Conservation (phyloP, 108 stramenopile genomes). For the Fistulifera pelliculosa region DNA sequence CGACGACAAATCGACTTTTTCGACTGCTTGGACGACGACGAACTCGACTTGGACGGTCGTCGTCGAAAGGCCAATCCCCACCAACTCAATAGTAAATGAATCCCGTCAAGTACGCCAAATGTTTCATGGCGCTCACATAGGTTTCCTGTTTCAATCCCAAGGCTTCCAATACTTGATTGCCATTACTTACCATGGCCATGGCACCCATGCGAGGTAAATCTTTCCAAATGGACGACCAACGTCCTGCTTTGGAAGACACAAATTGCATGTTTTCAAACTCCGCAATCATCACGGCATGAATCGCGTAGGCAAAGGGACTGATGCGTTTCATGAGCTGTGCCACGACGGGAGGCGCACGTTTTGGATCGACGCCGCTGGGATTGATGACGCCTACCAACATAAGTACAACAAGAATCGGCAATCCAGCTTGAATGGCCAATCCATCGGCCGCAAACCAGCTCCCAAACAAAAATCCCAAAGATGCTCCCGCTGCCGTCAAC, state of each 20-base stretch:
- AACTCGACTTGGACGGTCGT: too few relatives aligned
- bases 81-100: conserved; percentile 6
- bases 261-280: conserved; percentile 76
- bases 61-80: conserved; percentile 1
- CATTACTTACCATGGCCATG: conserved; percentile 70
- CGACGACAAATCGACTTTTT: too few relatives aligned
- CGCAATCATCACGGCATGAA: conserved; percentile 62
- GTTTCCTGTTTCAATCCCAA: conserved; percentile 37
- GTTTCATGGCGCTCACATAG: conserved; percentile 2
- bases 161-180: conserved; percentile 68
- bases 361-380: conserved; percentile 60
- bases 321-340: conserved; percentile 37
- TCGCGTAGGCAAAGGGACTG: conserved; percentile 70
- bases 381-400: conserved; percentile 66
- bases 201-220: conserved; percentile 74
- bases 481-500: conserved; percentile 65
- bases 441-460: conserved; percentile 44
- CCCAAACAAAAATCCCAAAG: conserved; percentile 77
- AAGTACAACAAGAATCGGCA: conserved; percentile 60
- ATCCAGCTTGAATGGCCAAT: conserved; percentile 54
- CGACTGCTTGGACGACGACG: too few relatives aligned
- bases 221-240: conserved; percentile 28
- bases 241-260: conserved; percentile 10
- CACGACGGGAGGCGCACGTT: conserved; percentile 32
- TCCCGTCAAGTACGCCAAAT: conserved; percentile 2